Evolutionary conservation across 257 asterid species (phyloP).

Genomic region (Fraxinus anomala): DNA sequence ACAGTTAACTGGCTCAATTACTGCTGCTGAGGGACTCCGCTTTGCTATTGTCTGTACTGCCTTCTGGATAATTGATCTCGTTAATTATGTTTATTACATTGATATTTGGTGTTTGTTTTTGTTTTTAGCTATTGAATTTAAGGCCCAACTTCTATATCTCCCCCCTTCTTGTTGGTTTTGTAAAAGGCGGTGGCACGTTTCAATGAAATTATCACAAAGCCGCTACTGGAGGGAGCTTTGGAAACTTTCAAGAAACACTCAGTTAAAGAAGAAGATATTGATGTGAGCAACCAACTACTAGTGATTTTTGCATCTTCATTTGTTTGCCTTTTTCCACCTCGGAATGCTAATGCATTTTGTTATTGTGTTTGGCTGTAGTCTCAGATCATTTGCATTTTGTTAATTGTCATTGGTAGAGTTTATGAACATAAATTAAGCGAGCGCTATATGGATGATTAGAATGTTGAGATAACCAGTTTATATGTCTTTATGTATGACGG

Average conservation of each 20-base stretch:
- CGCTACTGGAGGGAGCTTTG: conserved; percentile 88
- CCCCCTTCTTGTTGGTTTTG: conserved; percentile 10
- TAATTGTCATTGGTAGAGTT: not conserved
- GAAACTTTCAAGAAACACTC: conserved; percentile 81
- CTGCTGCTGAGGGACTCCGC: conserved; percentile 62
- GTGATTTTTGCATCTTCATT: conserved; percentile 1
- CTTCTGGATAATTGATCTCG: conserved; percentile 20
- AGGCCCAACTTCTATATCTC: not conserved
- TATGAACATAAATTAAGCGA: not conserved
- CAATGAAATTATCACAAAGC: conserved; percentile 88
- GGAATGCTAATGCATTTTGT: too few relatives aligned
- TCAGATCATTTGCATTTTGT: too few relatives aligned
- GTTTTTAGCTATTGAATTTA: not conserved
- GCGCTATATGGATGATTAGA: conserved; percentile 6
- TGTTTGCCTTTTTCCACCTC: too few relatives aligned
- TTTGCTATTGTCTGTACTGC: conserved; percentile 70
- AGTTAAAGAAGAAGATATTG: conserved; percentile 82
- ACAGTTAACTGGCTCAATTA: conserved; percentile 66
- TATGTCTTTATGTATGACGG: not conserved
- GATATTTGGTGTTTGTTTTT: not conserved
- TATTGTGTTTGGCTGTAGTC: too few relatives aligned
- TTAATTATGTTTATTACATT: not conserved
- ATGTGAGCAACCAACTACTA: conserved; percentile 51
- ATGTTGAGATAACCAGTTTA: not conserved
- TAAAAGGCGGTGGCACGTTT: conserved; percentile 92